A percentile compares a stretch with the other conserved stretches of the same genome.
phyloP scores from a whole-genome alignment of 1,139 yeast genomes.

The Hemisphaericaspora subhashii region DNA sequence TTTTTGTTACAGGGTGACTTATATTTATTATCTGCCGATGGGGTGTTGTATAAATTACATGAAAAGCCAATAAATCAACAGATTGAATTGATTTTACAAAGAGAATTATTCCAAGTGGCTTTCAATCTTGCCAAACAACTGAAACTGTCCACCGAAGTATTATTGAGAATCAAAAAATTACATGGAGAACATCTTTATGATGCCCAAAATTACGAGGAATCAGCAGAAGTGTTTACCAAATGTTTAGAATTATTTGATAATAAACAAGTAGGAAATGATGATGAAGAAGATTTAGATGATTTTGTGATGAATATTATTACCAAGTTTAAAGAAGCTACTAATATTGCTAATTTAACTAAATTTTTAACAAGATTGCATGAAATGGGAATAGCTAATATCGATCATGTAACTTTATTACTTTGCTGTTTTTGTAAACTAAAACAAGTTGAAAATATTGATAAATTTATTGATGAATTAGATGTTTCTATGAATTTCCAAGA shows the following conservation, averaged over 20 bases:
- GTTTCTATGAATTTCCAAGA: conserved; percentile 29
- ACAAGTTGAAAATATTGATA: conserved; percentile 54
- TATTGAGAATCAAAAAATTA: conserved; percentile 56
- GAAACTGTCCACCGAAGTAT: conserved; percentile 34
- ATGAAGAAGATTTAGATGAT: conserved; percentile 34
- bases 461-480: conserved; percentile 52
- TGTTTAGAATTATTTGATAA: conserved; percentile 25
- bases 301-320: conserved; percentile 79
- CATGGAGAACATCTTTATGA: conserved; percentile 75
- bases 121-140: conserved; percentile 61
- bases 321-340: conserved; percentile 82
- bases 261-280: conserved; percentile 2
- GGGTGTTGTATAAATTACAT: conserved; percentile 64
- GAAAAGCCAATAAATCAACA: conserved; percentile 70
- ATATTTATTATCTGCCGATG: conserved; percentile 70
- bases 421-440: conserved; percentile 84
- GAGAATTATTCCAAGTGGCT: conserved; percentile 75
- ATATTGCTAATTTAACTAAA: conserved; percentile 61
- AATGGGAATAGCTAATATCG: conserved; percentile 56
- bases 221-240: conserved; percentile 66
- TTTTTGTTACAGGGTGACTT: conserved; percentile 57
- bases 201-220: conserved; percentile 63
- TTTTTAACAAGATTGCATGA: conserved; percentile 63
- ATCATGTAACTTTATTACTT: conserved; percentile 78
- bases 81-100: conserved; percentile 65